Evolutionary conservation across 2,329 filamentous ascomycete species (phyloP).

Genomic region (Paracorniculantispora psalliotae): DNA sequence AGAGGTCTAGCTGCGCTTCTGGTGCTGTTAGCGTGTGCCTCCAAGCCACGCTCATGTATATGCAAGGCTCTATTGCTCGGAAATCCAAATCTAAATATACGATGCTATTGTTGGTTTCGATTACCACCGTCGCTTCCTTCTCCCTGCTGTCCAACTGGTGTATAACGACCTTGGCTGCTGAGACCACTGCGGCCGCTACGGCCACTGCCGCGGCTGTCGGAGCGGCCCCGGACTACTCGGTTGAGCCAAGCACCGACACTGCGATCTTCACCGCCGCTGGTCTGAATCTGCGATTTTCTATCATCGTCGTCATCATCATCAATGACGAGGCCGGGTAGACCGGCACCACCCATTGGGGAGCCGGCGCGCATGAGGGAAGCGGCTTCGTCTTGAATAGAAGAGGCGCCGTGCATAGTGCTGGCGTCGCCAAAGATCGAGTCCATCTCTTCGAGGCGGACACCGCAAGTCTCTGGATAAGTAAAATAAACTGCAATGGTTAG

Average conservation of each 20-base stretch:
- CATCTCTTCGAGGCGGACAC: slow-evolving; percentile 95
- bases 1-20: neutral
- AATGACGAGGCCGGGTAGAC: slow-evolving; percentile 76
- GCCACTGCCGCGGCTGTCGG: slow-evolving; percentile 32
- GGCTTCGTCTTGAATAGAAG: slow-evolving; percentile 69
- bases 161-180: slow-evolving; percentile 38
- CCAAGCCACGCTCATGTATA: slow-evolving; percentile 2
- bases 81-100: slow-evolving; percentile 35
- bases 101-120: slow-evolving; percentile 21
- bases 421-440: slow-evolving; percentile 90
- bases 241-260: slow-evolving; percentile 48
- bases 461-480: slow-evolving; percentile 94
- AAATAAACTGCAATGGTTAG: slow-evolving; percentile 70
- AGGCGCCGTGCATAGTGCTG: slow-evolving; percentile 73
- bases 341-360: slow-evolving; percentile 72
- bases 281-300: slow-evolving; percentile 36
- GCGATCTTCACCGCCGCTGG: slow-evolving; percentile 31
- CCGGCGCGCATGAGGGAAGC: slow-evolving; percentile 74
- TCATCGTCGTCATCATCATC: slow-evolving; percentile 53
- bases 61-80: slow-evolving; percentile 14
- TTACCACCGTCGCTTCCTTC: slow-evolving; percentile 24
- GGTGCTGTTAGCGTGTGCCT: neutral
- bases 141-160: slow-evolving; percentile 38
- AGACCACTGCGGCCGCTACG: slow-evolving; percentile 33
- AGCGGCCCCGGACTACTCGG: slow-evolving; percentile 35